These are phyloP conservation scores for Orbilia ellipsospora DNA, from an alignment of 2,329 filamentous ascomycete species.

Conservation along the genomic window DNA sequence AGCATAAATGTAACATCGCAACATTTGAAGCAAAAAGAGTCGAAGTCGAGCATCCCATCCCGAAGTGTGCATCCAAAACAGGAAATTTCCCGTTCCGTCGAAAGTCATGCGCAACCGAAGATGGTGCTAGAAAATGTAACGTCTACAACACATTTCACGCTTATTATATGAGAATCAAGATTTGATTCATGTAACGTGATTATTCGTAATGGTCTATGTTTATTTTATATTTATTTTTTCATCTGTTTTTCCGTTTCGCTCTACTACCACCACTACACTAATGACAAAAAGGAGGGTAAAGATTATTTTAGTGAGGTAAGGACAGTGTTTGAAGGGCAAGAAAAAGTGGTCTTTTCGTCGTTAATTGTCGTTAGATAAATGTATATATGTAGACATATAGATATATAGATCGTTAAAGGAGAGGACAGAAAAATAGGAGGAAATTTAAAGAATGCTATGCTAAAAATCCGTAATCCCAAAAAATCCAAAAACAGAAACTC, in stretches of 20 bases:
- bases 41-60: conserved; percentile 3
- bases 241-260: not conserved
- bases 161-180: not conserved
- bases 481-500: conserved; percentile 1
- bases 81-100: conserved; percentile 25
- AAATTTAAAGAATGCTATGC: conserved; percentile 6
- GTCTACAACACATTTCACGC: conserved; percentile 27
- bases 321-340: too few relatives aligned
- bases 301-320: conserved; percentile 3
- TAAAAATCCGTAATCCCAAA: not conserved
- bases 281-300: not conserved
- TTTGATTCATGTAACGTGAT: not conserved
- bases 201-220: not conserved
- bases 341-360: too few relatives aligned
- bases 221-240: not conserved
- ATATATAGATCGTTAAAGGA: not conserved
- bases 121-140: conserved; percentile 5
- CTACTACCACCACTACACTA: not conserved
- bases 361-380: not conserved
- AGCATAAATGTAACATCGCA: too few relatives aligned
- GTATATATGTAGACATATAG: not conserved
- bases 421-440: not conserved
- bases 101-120: conserved; percentile 17
- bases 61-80: conserved; percentile 18
- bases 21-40: too few relatives aligned